phyloP scores from a whole-genome alignment of 352 stramenopile species.

The Pythium coloratum region DNA sequence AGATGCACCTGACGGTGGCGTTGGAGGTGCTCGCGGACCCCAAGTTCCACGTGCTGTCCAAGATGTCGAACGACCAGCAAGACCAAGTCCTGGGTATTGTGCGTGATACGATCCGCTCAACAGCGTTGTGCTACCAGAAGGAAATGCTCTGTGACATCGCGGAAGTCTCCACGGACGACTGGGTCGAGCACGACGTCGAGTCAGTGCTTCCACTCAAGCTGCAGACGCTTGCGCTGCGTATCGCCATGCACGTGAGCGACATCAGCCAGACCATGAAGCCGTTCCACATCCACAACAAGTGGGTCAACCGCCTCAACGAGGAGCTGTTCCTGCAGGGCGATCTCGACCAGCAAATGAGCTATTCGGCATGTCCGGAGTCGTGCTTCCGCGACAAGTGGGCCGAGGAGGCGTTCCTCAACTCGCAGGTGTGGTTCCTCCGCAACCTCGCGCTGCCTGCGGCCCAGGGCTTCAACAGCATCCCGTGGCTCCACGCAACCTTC shows the following conservation, averaged over 20 bases:
- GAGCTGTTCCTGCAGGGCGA: slow-evolving; percentile 75
- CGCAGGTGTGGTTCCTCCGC: slow-evolving; percentile 63
- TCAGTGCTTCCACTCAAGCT: slow-evolving; percentile 44
- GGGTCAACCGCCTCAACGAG: slow-evolving; percentile 69
- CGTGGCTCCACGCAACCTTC: slow-evolving; percentile 53
- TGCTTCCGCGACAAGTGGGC: slow-evolving; percentile 59
- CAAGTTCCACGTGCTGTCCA: slow-evolving; percentile 53
- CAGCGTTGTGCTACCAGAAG: slow-evolving; percentile 79
- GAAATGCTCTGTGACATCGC: slow-evolving; percentile 62
- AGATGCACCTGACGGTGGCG: slow-evolving; percentile 69
- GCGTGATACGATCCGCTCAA: slow-evolving; percentile 68
- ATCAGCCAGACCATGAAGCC: slow-evolving; percentile 86
- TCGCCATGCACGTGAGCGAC: slow-evolving; percentile 81
- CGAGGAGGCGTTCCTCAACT: slow-evolving; percentile 46
- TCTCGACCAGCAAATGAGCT: slow-evolving; percentile 46
- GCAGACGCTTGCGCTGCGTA: slow-evolving; percentile 54
- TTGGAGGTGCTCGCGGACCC: slow-evolving; percentile 49
- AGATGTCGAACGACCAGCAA: slow-evolving; percentile 48
- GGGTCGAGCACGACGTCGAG: slow-evolving; percentile 28
- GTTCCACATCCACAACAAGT: slow-evolving; percentile 71
- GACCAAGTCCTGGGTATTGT: slow-evolving; percentile 59
- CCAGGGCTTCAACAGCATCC: slow-evolving; percentile 56
- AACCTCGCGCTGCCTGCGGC: slow-evolving; percentile 57
- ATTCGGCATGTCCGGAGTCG: slow-evolving; percentile 43
- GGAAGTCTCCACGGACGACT: slow-evolving; percentile 39